Evolutionary conservation across 2,329 filamentous ascomycete species (phyloP).

Genomic region (Cephalotrichum gorgonifer): DNA sequence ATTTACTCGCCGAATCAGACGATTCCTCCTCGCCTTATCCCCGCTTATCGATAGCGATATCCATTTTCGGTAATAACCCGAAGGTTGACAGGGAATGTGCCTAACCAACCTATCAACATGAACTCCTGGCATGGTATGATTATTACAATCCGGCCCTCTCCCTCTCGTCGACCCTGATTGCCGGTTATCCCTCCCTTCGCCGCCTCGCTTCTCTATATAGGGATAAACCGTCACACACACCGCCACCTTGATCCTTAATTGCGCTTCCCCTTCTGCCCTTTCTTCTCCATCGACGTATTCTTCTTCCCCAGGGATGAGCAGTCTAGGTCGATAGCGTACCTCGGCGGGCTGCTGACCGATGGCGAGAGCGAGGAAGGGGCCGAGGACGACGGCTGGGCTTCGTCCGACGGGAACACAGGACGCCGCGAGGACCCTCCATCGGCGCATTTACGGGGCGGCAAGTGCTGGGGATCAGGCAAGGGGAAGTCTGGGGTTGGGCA

Average conservation of each 20-base stretch:
- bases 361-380: slow-evolving; percentile 8
- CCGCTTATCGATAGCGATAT: too few species aligned
- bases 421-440: not conserved
- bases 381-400: not conserved
- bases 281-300: slow-evolving; percentile 16
- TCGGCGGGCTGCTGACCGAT: slow-evolving; percentile 11
- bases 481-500: not conserved
- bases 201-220: not conserved
- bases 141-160: too few species aligned
- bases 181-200: not conserved
- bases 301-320: slow-evolving; percentile 14
- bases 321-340: slow-evolving; percentile 19
- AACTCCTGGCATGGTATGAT: too few species aligned
- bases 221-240: not conserved
- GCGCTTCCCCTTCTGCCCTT: slow-evolving; percentile 14
- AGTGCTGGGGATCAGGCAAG: not conserved
- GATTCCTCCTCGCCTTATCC: too few species aligned
- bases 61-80: too few species aligned
- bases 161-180: too few species aligned
- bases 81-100: too few species aligned
- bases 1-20: too few species aligned
- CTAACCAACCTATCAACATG: too few species aligned
- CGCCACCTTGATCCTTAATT: not conserved
- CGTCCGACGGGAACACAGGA: not conserved
- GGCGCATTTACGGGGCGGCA: not conserved